Conservation (phyloP, 1,139 yeast species). For the Lodderomyces jiufengensis region DNA sequence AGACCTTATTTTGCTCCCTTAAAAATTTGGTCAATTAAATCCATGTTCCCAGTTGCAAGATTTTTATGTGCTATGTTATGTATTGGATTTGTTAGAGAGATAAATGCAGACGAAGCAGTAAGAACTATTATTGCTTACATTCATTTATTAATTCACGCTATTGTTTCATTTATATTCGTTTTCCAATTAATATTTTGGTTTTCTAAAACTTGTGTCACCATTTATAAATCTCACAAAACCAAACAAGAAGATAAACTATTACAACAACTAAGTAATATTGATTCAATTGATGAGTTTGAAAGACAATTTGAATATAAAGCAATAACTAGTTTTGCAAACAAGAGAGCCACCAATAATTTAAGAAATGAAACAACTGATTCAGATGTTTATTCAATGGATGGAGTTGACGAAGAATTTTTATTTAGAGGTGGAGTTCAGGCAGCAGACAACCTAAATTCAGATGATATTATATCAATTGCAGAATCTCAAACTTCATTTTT, state of each 20-base stretch:
- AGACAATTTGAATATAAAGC: conserved; percentile 35
- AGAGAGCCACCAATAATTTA: too few species aligned
- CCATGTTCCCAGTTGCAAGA: conserved; percentile 36
- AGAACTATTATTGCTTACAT: conserved; percentile 41
- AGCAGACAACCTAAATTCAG: neutral
- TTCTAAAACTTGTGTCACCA: conserved; percentile 23
- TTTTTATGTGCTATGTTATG: conserved; percentile 37
- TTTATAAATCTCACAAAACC: conserved; percentile 12
- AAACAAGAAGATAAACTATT: conserved; percentile 5
- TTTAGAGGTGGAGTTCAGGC: conserved; percentile 1
- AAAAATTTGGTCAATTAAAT: conserved; percentile 36
- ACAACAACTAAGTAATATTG: neutral
- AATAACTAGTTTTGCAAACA: conserved; percentile 11
- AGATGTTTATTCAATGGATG: neutral
- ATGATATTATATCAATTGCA: neutral
- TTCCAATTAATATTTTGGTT: conserved; percentile 32
- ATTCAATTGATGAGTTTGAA: conserved; percentile 23
- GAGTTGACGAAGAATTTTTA: conserved; percentile 3
- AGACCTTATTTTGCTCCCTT: conserved; percentile 42
- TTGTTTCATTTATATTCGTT: conserved; percentile 36
- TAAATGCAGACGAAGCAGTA: conserved; percentile 30
- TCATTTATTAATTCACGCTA: conserved; percentile 37
- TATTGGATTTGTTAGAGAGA: conserved; percentile 35
- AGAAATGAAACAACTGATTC: neutral
- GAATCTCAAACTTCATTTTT: conserved; percentile 17